phyloP scores from a whole-genome alignment of 2,329 filamentous ascomycete genomes.

The Uncinocarpus reesii region DNA sequence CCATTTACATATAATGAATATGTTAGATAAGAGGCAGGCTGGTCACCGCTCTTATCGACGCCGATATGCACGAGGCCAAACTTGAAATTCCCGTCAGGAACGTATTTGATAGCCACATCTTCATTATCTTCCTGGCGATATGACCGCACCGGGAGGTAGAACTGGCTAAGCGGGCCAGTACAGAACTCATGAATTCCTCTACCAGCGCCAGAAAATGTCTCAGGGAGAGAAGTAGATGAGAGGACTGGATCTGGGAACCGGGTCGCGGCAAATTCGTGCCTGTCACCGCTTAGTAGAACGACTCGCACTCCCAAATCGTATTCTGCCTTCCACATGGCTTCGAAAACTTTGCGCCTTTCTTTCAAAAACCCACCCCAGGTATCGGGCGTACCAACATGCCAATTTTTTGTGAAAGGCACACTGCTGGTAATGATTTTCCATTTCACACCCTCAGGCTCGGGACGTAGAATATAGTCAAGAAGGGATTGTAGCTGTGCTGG shows the following conservation, averaged over 20 bases:
- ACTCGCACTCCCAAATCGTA: slow-evolving; percentile 60
- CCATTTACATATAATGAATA: slow-evolving; percentile 80
- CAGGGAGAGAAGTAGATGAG: slow-evolving; percentile 16
- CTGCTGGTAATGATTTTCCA: slow-evolving; percentile 92
- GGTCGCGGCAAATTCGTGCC: slow-evolving; percentile 95
- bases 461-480: slow-evolving; percentile 60
- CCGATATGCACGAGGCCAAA: slow-evolving; percentile 76
- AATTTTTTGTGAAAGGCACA: slow-evolving; percentile 96
- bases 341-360: slow-evolving; percentile 68
- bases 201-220: slow-evolving; percentile 19
- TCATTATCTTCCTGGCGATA: slow-evolving; percentile 73
- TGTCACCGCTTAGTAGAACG: slow-evolving; percentile 75
- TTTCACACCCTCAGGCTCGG: slow-evolving; percentile 64
- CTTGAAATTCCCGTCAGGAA: slow-evolving; percentile 75
- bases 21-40: slow-evolving; percentile 52
- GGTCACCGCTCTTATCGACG: slow-evolving; percentile 42
- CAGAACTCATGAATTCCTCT: slow-evolving; percentile 71
- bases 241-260: slow-evolving; percentile 47
- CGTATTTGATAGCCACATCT: slow-evolving; percentile 75
- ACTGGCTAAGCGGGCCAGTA: slow-evolving; percentile 83
- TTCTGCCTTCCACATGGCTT: slow-evolving; percentile 88
- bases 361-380: slow-evolving; percentile 88
- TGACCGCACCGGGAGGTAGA: slow-evolving; percentile 74
- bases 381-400: slow-evolving; percentile 76
- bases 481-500: slow-evolving; percentile 67